Conservation (phyloP, 768 basidiomycete genomes). For the Naganishia randhawae region DNA sequence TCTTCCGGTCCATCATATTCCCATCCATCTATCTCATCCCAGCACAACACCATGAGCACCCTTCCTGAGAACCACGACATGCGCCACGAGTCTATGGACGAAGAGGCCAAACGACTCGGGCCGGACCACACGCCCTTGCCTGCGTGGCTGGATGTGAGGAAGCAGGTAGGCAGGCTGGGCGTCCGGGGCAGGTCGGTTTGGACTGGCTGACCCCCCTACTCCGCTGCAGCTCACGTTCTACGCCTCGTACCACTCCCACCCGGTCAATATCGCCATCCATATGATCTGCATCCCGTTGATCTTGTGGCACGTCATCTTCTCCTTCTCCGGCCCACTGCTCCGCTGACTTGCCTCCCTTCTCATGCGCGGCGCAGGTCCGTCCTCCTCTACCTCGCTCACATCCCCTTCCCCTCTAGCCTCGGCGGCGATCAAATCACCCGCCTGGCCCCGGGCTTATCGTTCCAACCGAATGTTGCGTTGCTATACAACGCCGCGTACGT, state of each 20-base stretch:
- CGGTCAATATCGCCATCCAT: conserved; percentile 78
- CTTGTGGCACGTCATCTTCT: conserved; percentile 60
- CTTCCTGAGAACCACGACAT: conserved; percentile 22
- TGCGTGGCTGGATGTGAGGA: conserved; percentile 32
- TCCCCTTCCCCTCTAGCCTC: too few species aligned
- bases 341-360: background rate
- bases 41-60: background rate
- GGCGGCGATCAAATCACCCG: conserved; percentile 27
- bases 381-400: conserved; percentile 26
- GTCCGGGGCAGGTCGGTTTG: too few species aligned
- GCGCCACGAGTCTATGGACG: conserved; percentile 29
- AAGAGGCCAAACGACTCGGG: conserved; percentile 29
- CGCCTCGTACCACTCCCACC: conserved; percentile 83
- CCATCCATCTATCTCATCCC: background rate
- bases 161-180: conserved; percentile 25
- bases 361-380: background rate
- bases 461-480: conserved; percentile 67
- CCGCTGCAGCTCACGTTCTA: conserved; percentile 75
- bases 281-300: conserved; percentile 77
- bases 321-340: conserved; percentile 17
- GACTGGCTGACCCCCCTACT: too few species aligned
- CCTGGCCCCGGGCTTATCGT: conserved; percentile 53
- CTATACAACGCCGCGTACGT: conserved; percentile 62
- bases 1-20: background rate
- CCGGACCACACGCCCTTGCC: conserved; percentile 18